Evolutionary conservation across 2,329 filamentous ascomycete genomes (phyloP).

Genomic region (Fusarium sp.): DNA sequence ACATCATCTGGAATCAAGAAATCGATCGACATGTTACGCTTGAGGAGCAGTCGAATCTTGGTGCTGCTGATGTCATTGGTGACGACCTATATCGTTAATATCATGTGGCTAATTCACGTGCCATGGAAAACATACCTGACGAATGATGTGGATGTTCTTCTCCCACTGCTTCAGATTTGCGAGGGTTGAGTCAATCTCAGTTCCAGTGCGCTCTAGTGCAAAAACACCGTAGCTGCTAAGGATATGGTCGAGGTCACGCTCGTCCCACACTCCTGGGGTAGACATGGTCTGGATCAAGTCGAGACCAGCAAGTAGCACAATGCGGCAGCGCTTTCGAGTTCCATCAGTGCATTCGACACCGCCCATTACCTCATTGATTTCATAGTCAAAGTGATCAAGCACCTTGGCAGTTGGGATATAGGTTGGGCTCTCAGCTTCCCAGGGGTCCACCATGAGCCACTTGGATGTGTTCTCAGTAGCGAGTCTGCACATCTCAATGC

Average conservation of each 20-base stretch:
- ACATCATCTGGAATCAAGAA: constrained; percentile 80
- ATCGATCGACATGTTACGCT: constrained; percentile 85
- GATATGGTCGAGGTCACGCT: constrained; percentile 89
- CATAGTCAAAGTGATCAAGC: constrained; percentile 90
- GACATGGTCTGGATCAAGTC: constrained; percentile 83
- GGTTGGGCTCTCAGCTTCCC: constrained; percentile 85
- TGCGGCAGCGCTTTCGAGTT: constrained; percentile 75
- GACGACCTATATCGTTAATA: constrained; percentile 64
- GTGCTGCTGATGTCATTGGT: constrained; percentile 89
- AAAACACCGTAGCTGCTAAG: constrained; percentile 86
- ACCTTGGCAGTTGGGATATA: constrained; percentile 93
- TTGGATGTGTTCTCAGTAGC: constrained; percentile 83
- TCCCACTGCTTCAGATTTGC: constrained; percentile 86
- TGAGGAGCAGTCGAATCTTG: constrained; percentile 85
- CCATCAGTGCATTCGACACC: constrained; percentile 81
- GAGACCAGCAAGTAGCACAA: constrained; percentile 86
- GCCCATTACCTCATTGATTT: constrained; percentile 85
- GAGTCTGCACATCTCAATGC: constrained; percentile 84
- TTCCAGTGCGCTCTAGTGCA: constrained; percentile 89
- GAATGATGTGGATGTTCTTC: constrained; percentile 89
- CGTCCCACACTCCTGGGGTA: constrained; percentile 83
- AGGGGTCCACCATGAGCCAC: constrained; percentile 86
- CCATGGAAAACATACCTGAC: constrained; percentile 55
- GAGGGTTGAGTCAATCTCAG: constrained; percentile 89
- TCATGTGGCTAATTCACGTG: constrained; percentile 8